A percentile compares a stretch with the other conserved stretches of the same genome.
Evolutionary conservation across 2,329 filamentous ascomycete genomes (phyloP).

Genomic region (Aureobasidium sp.): DNA sequence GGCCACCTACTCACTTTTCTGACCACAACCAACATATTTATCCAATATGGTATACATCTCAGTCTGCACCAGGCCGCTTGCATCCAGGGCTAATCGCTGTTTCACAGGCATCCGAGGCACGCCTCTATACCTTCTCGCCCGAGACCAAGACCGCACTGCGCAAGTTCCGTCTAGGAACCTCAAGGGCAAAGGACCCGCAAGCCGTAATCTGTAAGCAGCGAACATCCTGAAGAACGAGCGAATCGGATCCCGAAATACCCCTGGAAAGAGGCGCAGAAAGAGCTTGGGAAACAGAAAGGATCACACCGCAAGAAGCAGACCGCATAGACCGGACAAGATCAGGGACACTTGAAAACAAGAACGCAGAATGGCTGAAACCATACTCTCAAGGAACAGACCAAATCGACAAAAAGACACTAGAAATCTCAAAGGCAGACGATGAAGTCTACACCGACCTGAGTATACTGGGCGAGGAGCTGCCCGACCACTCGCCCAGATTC

Average conservation of each 20-base stretch:
- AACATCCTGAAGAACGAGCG: not conserved
- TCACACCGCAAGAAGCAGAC: not conserved
- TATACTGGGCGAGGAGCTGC: conserved; percentile 79
- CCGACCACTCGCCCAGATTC: conserved; percentile 85
- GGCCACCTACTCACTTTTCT: not conserved
- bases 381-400: conserved; percentile 52
- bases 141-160: conserved; percentile 84
- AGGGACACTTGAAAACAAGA: not conserved
- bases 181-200: conserved; percentile 76
- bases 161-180: conserved; percentile 91
- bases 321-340: not conserved
- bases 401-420: conserved; percentile 84
- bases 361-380: not conserved
- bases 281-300: not conserved
- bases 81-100: not conserved
- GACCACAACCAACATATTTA: not conserved
- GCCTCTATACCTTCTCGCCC: conserved; percentile 85
- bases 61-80: too few relatives aligned
- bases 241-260: not conserved
- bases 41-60: not conserved
- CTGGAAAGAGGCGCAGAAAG: not conserved
- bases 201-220: conserved; percentile 80
- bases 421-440: conserved; percentile 78
- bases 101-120: conserved; percentile 63
- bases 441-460: conserved; percentile 75